phyloP scores from a whole-genome alignment of 805 yeast genomes.

The Ogataea kodamae region DNA sequence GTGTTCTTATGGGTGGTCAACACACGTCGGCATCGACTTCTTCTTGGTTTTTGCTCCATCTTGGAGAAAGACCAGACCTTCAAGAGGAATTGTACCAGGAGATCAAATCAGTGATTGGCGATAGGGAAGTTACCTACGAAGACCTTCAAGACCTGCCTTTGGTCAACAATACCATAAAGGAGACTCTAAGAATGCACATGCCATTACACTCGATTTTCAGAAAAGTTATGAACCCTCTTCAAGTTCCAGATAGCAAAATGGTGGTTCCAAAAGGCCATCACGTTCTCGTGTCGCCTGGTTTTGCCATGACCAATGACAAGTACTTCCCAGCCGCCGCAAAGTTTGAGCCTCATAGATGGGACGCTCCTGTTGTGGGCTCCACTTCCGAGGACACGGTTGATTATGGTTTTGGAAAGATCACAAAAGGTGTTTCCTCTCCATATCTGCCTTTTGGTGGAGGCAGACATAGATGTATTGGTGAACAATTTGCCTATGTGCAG shows the following conservation, averaged over 20 bases:
- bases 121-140: constrained; percentile 65
- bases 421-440: constrained; percentile 94
- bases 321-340: constrained; percentile 74
- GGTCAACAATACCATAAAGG: constrained; percentile 80
- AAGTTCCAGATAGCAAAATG: constrained; percentile 72
- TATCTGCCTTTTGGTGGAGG: constrained; percentile 99
- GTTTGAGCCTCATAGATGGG: constrained; percentile 92
- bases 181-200: constrained; percentile 92
- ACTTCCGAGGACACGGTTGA: constrained; percentile 52
- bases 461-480: constrained; percentile 98
- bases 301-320: constrained; percentile 68
- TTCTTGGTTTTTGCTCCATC: constrained; percentile 89
- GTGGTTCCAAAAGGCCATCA: constrained; percentile 87
- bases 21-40: constrained; percentile 96
- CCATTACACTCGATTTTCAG: constrained; percentile 96
- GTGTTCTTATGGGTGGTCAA: constrained; percentile 98
- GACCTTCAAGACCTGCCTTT: constrained; percentile 77
- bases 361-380: constrained; percentile 39
- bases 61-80: constrained; percentile 81
- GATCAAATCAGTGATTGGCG: constrained; percentile 59
- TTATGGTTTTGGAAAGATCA: constrained; percentile 94
- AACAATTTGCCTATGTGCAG: constrained; percentile 94
- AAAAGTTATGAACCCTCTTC: constrained; percentile 73
- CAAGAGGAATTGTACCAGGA: constrained; percentile 81
- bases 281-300: constrained; percentile 93